Evolutionary conservation across 106 monocot species (phyloP).

Genomic region (Cymbidium sinense): DNA sequence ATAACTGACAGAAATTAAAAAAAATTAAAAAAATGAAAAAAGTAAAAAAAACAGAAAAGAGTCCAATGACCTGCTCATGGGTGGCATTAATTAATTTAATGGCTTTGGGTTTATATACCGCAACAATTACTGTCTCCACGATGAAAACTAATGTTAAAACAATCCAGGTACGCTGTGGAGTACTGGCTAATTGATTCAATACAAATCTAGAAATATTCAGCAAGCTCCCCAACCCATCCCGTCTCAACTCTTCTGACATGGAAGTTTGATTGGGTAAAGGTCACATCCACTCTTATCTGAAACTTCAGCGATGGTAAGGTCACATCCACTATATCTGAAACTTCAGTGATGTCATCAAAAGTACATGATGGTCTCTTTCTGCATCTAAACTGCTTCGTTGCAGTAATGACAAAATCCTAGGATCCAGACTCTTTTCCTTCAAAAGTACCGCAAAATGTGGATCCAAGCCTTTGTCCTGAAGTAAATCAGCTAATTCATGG

Average conservation of each 20-base stretch:
- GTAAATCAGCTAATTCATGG: conserved; percentile 67
- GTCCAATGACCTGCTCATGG: conserved; percentile 75
- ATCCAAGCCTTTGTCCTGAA: conserved; percentile 93
- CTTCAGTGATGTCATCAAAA: conserved; percentile 47
- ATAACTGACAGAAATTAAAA: not conserved
- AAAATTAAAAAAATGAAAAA: not conserved
- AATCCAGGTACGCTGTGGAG: conserved; percentile 74
- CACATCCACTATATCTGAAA: conserved; percentile 71
- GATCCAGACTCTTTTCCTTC: conserved; percentile 93
- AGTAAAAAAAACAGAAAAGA: not conserved
- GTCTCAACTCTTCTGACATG: conserved; percentile 82
- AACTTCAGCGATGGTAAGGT: no score
- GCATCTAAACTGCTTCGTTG: conserved; percentile 99
- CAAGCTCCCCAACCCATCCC: conserved; percentile 75
- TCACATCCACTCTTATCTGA: conserved; percentile 69
- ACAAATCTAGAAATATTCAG: conserved; percentile 59
- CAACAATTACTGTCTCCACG: conserved; percentile 62
- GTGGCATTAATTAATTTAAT: conserved; percentile 90
- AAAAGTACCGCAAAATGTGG: conserved; percentile 94
- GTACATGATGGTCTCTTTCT: conserved; percentile 85
- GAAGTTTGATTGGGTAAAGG: conserved; percentile 70
- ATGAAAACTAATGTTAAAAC: conserved; percentile 75
- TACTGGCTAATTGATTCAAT: conserved; percentile 69
- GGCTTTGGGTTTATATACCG: conserved; percentile 51
- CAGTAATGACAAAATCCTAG: conserved; percentile 74